Conservation (phyloP, 2,329 filamentous ascomycete genomes). For the Sclerotinia trifoliorum region DNA sequence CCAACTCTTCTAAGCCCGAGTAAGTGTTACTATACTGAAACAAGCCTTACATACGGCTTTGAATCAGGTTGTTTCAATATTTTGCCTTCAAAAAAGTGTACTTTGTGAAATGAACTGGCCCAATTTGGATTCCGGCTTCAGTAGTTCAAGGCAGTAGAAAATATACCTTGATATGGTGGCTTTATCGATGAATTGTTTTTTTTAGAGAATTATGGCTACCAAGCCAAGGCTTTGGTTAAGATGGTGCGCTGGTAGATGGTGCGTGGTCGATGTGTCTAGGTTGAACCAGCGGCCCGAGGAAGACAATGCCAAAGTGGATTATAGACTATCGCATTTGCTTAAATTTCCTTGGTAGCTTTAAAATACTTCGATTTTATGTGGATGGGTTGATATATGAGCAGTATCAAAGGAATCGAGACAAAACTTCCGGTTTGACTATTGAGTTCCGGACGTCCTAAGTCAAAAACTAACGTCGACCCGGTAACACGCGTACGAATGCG, state of each 20-base stretch:
- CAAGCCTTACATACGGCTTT: background rate
- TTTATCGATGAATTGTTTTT: background rate
- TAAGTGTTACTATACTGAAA: background rate
- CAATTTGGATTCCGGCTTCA: background rate
- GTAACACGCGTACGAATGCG: no score
- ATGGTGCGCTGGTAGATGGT: background rate
- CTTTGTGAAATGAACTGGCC: background rate
- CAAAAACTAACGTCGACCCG: background rate
- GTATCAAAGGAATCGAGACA: background rate
- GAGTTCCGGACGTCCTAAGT: background rate
- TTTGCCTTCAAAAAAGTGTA: background rate
- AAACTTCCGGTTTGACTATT: background rate
- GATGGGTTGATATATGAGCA: background rate
- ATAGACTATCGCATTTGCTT: background rate
- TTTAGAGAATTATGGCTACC: no score
- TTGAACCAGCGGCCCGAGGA: background rate
- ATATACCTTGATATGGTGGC: background rate
- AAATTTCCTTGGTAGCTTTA: background rate
- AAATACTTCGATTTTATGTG: background rate
- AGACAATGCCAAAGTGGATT: no score
- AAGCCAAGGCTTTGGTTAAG: no score
- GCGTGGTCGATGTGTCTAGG: background rate
- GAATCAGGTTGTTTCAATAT: background rate
- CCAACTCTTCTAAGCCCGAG: background rate
- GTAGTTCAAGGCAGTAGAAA: background rate